These are phyloP conservation scores for Ophiorrhiza pumila DNA, from an alignment of 257 asterid genomes.

Conservation along the genomic window DNA sequence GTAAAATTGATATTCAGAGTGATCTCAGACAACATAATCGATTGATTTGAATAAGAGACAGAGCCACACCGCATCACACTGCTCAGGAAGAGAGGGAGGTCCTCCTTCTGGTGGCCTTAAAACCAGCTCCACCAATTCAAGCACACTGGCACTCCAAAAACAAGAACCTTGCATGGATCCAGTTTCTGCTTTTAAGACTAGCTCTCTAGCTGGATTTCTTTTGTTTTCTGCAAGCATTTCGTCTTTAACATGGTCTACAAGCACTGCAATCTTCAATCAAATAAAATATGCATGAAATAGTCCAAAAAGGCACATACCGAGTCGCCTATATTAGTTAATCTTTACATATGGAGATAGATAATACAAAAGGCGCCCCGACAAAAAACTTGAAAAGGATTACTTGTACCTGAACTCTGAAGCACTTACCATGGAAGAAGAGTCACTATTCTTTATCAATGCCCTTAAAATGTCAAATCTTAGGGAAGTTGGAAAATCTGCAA, in stretches of 20 bases:
- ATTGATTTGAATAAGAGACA: background rate
- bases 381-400: slow-evolving; percentile 9
- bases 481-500: slow-evolving; percentile 69
- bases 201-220: slow-evolving; percentile 26
- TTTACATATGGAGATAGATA: background rate
- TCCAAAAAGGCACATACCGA: background rate
- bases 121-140: slow-evolving; percentile 69
- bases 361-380: slow-evolving; percentile 1
- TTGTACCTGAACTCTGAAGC: slow-evolving; percentile 15
- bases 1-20: no score
- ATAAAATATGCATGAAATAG: background rate
- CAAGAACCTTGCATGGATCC: slow-evolving; percentile 25
- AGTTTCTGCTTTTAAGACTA: slow-evolving; percentile 18
- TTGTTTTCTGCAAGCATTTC: slow-evolving; percentile 55
- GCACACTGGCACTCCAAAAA: slow-evolving; percentile 66
- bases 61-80: slow-evolving; percentile 69
- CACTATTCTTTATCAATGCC: slow-evolving; percentile 62
- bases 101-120: slow-evolving; percentile 83
- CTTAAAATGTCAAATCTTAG: slow-evolving; percentile 62
- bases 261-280: slow-evolving; percentile 62
- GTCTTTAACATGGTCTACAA: slow-evolving; percentile 62
- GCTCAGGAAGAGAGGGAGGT: slow-evolving; percentile 85
- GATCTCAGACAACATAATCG: background rate
- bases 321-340: background rate
- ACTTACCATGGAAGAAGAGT: slow-evolving; percentile 84